Evolutionary conservation across 768 basidiomycete genomes (phyloP).

Genomic region (Kockovaella imperatae): DNA sequence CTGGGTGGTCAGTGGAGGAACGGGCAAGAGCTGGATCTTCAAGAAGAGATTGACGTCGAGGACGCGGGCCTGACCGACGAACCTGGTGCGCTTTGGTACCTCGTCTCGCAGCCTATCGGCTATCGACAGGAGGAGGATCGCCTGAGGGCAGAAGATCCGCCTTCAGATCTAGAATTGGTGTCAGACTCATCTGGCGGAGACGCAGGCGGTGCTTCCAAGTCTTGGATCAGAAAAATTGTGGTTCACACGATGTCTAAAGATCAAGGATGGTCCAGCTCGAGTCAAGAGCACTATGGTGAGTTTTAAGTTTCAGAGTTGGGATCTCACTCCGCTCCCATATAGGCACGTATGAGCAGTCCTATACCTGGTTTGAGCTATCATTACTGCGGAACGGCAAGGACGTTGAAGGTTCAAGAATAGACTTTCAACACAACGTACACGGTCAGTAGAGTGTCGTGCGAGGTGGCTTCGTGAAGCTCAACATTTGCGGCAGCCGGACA

Average conservation of each 20-base stretch:
- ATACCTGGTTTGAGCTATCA: conserved; percentile 38
- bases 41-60: not conserved
- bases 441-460: conserved; percentile 11
- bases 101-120: conserved; percentile 21
- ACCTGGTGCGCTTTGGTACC: conserved; percentile 25
- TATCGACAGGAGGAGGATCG: conserved; percentile 3
- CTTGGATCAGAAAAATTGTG: conserved; percentile 18
- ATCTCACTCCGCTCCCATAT: not conserved
- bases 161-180: not conserved
- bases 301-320: not conserved
- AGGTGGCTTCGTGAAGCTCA: conserved; percentile 8
- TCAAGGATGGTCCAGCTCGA: conserved; percentile 30
- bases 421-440: conserved; percentile 33
- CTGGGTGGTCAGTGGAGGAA: not conserved
- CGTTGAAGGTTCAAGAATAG: conserved; percentile 18
- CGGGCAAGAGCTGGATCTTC: conserved; percentile 22
- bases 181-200: not conserved
- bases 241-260: conserved; percentile 32
- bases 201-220: not conserved
- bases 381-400: conserved; percentile 24
- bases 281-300: conserved; percentile 20
- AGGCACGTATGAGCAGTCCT: conserved; percentile 35
- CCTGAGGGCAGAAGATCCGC: not conserved
- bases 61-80: conserved; percentile 7
- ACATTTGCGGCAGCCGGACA: conserved; percentile 38